Evolutionary conservation across 2,329 filamentous ascomycete species (phyloP), one percentile per base, ranked within the genome.

Genomic region (Pseudogymnoascus sp.): DNA sequence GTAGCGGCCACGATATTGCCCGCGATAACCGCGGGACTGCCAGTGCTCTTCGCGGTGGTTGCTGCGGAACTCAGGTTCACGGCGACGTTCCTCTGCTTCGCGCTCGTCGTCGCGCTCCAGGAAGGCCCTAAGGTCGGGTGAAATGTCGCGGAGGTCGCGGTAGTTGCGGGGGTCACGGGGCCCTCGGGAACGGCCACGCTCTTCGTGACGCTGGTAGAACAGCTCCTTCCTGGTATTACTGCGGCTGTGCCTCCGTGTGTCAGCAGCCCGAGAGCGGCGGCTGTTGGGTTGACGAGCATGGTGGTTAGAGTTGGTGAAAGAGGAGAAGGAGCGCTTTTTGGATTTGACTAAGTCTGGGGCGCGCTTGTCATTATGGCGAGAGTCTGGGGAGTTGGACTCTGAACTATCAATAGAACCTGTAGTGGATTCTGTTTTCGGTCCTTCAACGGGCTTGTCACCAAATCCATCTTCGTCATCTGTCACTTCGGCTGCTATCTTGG

Each of bases 401-500:
- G 47, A 33, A 33, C n/a, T 6, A n/a, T 5, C 47, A 7, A 26
- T 26, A 26, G 17, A 17, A 10, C 26, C 11, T 2, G 47, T 11
- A 33, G 47, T 54, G 9, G 26, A 54, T 54, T 2, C 33, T 11
- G 8, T 33, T 8, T 15, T 2, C 6, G 26, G 15, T 5, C 5
- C n/a, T 33, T 29, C 9, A 6, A 29, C 26, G 15, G 9, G 17
- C n/a, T 15, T 11, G 26, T 17, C 26, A 26, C 29, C 29, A 54
- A 54, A 33, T 33, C 9, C 47, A 3, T 21, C 29, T 60, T 68
- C 65, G 33, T 70, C 68, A 31, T 64, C 65, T 60, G 66, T 65
- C 62, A 71, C 68, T 41, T 71, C 68, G 60, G 67, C 67, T 9
- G 71, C 44, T 13, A 73, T 58, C 59, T 66, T 66, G 7, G 67